Conservation (phyloP, 164 flowering plant genomes). For the Kingdonia uniflora region DNA sequence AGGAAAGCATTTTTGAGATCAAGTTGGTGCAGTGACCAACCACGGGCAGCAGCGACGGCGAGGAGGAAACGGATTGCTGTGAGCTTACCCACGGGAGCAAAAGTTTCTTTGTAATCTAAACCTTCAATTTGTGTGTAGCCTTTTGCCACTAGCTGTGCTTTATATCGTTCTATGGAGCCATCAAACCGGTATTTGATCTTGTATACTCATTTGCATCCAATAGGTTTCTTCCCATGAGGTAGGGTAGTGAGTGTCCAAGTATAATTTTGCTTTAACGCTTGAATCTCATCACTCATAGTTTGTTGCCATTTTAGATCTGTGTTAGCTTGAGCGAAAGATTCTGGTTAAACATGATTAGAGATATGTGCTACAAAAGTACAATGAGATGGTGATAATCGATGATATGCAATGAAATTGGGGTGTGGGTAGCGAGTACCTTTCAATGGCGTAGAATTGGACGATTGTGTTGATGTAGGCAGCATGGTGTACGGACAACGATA, state of each 20-base stretch:
- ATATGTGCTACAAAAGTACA: no score
- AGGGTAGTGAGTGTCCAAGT: not conserved
- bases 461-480: no score
- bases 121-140: conserved; percentile 1
- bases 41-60: not conserved
- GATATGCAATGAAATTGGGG: no score
- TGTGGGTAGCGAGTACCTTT: no score
- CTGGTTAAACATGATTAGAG: no score
- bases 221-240: not conserved
- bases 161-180: not conserved
- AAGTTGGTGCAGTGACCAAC: not conserved
- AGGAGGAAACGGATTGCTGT: not conserved
- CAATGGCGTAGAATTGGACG: no score
- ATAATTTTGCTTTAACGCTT: no score
- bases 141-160: not conserved
- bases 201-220: not conserved
- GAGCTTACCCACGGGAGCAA: conserved; percentile 1
- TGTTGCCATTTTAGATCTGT: no score
- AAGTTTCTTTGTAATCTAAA: not conserved
- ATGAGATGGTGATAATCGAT: no score
- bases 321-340: no score
- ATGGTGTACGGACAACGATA: no score
- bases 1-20: not conserved
- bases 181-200: not conserved
- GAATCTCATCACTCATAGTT: no score